A percentile compares a stretch with the other conserved stretches of the same genome.
Evolutionary conservation across 140 eudicot species (phyloP).

Genomic region (Flaveria floridana): DNA sequence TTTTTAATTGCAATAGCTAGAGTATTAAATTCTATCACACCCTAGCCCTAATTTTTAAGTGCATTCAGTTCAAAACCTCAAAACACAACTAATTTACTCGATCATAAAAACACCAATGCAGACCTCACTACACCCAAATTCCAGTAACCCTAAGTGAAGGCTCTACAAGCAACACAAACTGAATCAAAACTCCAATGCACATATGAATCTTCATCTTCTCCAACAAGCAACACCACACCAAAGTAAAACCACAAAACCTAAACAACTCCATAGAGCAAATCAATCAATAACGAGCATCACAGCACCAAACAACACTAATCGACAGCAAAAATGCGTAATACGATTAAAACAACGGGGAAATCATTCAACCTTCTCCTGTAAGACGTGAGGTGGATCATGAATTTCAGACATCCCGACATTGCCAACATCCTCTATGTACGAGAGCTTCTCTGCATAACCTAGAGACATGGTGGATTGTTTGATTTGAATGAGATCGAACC

Average conservation of each 20-base stretch:
- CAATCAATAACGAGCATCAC: constrained; percentile 27
- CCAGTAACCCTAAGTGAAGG: constrained; percentile 33
- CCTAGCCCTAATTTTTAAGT: constrained; percentile 13
- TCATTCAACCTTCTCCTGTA: constrained; percentile 60
- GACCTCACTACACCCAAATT: constrained; percentile 19
- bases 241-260: constrained; percentile 9
- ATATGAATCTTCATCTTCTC: neutral
- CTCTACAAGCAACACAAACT: neutral
- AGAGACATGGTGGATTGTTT: constrained; percentile 57
- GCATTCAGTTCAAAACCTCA: constrained; percentile 7
- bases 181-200: constrained; percentile 9
- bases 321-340: neutral
- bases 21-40: neutral
- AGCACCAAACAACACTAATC: neutral
- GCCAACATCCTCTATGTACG: constrained; percentile 90
- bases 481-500: constrained; percentile 23
- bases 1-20: neutral
- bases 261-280: neutral
- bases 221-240: constrained; percentile 1
- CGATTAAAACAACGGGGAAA: neutral
- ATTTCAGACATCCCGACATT: constrained; percentile 86
- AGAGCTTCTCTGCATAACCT: constrained; percentile 90
- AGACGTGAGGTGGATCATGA: constrained; percentile 68
- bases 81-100: neutral
- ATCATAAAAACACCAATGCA: constrained; percentile 27